Conservation (phyloP, 2,329 filamentous ascomycete species). For the Westerdykella aurantiaca region DNA sequence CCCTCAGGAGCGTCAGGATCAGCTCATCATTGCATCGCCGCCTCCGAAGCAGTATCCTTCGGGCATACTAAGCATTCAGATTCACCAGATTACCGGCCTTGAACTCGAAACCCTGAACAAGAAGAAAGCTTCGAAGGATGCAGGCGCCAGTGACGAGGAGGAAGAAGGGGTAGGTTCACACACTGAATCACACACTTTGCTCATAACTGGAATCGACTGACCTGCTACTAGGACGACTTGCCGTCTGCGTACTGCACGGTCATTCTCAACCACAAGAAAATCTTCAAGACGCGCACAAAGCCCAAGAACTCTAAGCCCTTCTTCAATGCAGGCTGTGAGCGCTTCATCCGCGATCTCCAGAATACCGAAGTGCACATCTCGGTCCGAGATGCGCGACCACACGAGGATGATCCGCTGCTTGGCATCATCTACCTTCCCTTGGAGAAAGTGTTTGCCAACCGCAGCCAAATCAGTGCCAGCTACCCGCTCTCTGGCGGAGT, state of each 20-base stretch:
- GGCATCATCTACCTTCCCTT: constrained; percentile 66
- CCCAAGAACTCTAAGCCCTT: constrained; percentile 74
- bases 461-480: constrained; percentile 59
- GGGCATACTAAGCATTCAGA: constrained; percentile 63
- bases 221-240: constrained; percentile 45
- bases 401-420: constrained; percentile 63
- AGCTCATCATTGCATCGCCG: constrained; percentile 62
- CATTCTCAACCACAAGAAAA: constrained; percentile 65
- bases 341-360: constrained; percentile 64
- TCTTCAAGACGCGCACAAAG: constrained; percentile 67
- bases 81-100: constrained; percentile 67
- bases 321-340: constrained; percentile 70
- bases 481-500: constrained; percentile 66
- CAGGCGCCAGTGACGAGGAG: constrained; percentile 52
- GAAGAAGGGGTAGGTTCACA: constrained; percentile 44
- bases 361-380: constrained; percentile 62
- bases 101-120: constrained; percentile 58
- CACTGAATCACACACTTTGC: not conserved
- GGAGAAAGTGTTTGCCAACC: constrained; percentile 54
- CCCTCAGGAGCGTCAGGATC: constrained; percentile 41
- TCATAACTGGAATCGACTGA: not conserved
- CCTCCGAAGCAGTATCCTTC: constrained; percentile 57
- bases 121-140: constrained; percentile 42
- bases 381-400: constrained; percentile 61
- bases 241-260: constrained; percentile 68